Evolutionary conservation across 2,329 filamentous ascomycete genomes (phyloP), one percentile per base, ranked within the genome.

Genomic region (Sporothrix brunneoviolacea): DNA sequence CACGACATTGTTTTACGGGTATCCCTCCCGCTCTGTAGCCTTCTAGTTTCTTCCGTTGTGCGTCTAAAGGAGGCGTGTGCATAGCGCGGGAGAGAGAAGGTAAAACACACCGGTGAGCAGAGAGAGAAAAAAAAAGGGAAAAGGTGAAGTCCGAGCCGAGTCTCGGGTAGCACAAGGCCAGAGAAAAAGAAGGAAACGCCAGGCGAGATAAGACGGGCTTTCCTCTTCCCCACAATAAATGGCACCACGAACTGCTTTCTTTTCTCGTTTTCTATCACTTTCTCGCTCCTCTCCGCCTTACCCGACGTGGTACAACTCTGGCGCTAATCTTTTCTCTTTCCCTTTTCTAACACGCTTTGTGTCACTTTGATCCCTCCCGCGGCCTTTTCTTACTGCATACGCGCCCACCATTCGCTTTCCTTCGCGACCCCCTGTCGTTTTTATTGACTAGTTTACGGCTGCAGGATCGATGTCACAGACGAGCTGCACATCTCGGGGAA

Each of bases 401-500:
- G 7, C 30, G 7, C 9, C 15, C 24, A 5, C 24, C 24, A n/a
- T n/a, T n/a, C n/a, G 16, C 6, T 15, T 7, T 39, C 35, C 19
- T 24, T 30, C 19, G 37, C 37, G 18, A 19, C 21, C 4, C 7
- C 16, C 9, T 21, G 40, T 36, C n/a, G 13, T 36, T 30, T 30
- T 9, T 21, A n/a, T 19, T 36, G 12, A 15, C 18, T 30, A 37
- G n/a, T 42, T 22, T 35, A 3, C 12, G 24, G 28, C 32, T 43
- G 39, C 41, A 46, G 42, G 48, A 46, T 46, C 48, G 19, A n/a
- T 12, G 35, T 46, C 35, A 22, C 41, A 45, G 18, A 16, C 28
- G 16, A 37, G 27, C 41, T 51, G 48, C 48, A 46, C 48, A 51
- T 46, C 41, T 45, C 48, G 48, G 41, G 48, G 45, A 13, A n/a